Evolutionary conservation across 225 moss, liverwort and hornwort genomes (phyloP).

Genomic region (Thuidium tamariscinum): DNA sequence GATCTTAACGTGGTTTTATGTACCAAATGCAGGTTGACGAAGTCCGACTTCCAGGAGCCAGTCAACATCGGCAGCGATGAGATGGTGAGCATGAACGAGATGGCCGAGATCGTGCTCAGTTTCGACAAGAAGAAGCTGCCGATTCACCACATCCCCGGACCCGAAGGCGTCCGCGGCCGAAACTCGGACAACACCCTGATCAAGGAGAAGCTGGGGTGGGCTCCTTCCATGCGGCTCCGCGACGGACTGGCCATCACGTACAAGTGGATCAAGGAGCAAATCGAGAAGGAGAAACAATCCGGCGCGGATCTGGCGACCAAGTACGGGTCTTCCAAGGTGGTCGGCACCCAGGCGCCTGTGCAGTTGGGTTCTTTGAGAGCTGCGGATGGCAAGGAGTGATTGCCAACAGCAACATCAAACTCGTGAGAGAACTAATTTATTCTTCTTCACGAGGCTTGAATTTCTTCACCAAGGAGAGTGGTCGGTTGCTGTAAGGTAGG

Average conservation of each 20-base stretch:
- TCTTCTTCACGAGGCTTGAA: neutral
- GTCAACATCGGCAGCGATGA: slow-evolving; percentile 77
- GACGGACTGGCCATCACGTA: slow-evolving; percentile 72
- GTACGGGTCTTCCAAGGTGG: slow-evolving; percentile 72
- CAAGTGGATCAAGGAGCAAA: slow-evolving; percentile 87
- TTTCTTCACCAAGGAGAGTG: neutral
- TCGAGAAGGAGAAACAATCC: slow-evolving; percentile 37
- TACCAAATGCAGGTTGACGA: slow-evolving; percentile 51
- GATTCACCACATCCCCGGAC: slow-evolving; percentile 66
- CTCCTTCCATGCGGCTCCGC: slow-evolving; percentile 65
- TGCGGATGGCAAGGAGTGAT: slow-evolving; percentile 63
- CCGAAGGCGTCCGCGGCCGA: slow-evolving; percentile 71
- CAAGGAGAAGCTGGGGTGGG: slow-evolving; percentile 79
- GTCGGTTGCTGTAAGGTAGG: neutral
- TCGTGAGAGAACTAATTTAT: neutral
- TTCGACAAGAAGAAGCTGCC: slow-evolving; percentile 55
- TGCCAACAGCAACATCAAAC: no score
- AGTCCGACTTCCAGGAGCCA: slow-evolving; percentile 76
- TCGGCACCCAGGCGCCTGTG: slow-evolving; percentile 88
- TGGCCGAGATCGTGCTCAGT: slow-evolving; percentile 65
- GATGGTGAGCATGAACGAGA: slow-evolving; percentile 90
- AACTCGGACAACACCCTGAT: slow-evolving; percentile 83
- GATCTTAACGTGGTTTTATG: no score
- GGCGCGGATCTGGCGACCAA: slow-evolving; percentile 31
- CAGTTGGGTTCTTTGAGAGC: slow-evolving; percentile 70